Evolutionary conservation across 2,329 filamentous ascomycete species (phyloP).

Genomic region (Sordariomycetes sp.): DNA sequence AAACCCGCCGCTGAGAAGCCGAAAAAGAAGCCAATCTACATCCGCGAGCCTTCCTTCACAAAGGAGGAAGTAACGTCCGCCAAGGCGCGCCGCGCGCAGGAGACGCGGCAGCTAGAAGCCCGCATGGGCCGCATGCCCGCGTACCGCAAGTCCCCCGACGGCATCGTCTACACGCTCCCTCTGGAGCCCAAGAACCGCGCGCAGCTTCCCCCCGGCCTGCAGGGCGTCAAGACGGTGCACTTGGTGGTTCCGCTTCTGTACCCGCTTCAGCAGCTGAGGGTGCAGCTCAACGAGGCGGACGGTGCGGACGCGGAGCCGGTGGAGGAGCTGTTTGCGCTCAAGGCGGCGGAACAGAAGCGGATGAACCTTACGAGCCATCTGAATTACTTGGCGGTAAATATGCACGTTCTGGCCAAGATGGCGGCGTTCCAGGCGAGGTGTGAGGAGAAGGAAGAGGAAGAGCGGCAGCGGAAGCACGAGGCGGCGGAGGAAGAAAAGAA

Average conservation of each 20-base stretch:
- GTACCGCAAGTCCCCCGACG: constrained; percentile 58
- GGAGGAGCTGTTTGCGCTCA: constrained; percentile 51
- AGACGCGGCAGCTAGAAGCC: constrained; percentile 61
- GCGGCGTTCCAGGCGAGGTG: constrained; percentile 9
- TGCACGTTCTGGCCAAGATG: constrained; percentile 49
- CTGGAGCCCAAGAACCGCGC: constrained; percentile 49
- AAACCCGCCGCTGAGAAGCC: not conserved
- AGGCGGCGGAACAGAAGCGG: constrained; percentile 39
- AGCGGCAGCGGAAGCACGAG: constrained; percentile 1
- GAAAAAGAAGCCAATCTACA: constrained; percentile 12
- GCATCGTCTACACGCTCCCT: constrained; percentile 56
- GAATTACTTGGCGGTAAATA: constrained; percentile 61
- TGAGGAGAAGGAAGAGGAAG: constrained; percentile 7
- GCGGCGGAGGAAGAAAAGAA: constrained; percentile 8
- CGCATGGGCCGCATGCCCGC: constrained; percentile 54
- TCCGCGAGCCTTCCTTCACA: constrained; percentile 36
- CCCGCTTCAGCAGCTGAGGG: constrained; percentile 52
- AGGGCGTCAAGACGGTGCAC: constrained; percentile 48
- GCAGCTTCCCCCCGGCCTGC: constrained; percentile 48
- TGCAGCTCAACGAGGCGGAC: constrained; percentile 52
- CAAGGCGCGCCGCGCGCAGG: constrained; percentile 46
- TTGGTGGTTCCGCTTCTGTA: constrained; percentile 60
- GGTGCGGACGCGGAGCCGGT: constrained; percentile 46
- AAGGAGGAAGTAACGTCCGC: constrained; percentile 48
- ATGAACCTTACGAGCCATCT: constrained; percentile 59